A percentile compares a stretch with the other conserved stretches of the same genome.
Evolutionary conservation across 78 protist species (phyloP).

Genomic region (Dictyostelium firmibasis): DNA sequence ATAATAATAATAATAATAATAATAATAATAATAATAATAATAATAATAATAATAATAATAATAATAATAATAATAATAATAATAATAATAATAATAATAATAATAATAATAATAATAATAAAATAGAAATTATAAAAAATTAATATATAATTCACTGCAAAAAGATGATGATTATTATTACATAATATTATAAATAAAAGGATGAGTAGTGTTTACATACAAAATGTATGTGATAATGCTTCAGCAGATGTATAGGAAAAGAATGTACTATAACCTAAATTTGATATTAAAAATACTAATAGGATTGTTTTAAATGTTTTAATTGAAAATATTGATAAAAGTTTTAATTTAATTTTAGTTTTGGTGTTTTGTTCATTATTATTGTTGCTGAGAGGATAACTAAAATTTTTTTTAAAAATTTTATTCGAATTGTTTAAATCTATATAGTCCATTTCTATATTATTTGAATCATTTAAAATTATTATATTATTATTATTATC

Average conservation of each 20-base stretch:
- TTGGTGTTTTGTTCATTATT: neutral
- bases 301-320: neutral
- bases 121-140: too few relatives aligned
- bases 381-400: neutral
- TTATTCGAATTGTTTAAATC: neutral
- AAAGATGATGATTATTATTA: neutral
- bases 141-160: too few relatives aligned
- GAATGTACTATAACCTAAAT: constrained; percentile 57
- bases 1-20: too few relatives aligned
- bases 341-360: neutral
- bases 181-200: too few relatives aligned
- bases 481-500: neutral
- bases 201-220: too few relatives aligned
- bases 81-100: too few relatives aligned
- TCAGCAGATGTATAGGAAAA: constrained; percentile 72
- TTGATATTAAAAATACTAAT: constrained; percentile 55
- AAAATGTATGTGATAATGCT: constrained; percentile 53
- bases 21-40: too few relatives aligned
- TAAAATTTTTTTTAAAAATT: neutral
- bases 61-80: too few relatives aligned
- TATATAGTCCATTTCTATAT: constrained; percentile 1
- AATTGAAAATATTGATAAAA: neutral
- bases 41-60: too few relatives aligned
- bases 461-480: neutral
- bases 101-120: too few relatives aligned